Evolutionary conservation across 305 asterid genomes (phyloP), one percentile per base, ranked within the genome.

Genomic region (Striga hermonthica): DNA sequence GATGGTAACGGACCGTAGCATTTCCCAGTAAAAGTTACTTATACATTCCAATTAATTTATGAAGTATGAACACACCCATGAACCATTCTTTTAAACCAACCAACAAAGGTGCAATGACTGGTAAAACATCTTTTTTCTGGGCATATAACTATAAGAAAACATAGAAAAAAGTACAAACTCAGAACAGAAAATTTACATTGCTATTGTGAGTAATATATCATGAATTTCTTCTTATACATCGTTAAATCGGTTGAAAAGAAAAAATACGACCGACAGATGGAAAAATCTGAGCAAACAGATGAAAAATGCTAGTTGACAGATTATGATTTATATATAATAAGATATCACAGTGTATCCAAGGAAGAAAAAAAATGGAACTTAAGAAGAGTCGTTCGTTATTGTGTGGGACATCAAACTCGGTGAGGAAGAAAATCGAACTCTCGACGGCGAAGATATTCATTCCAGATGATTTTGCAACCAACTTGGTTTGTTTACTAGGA

Each of bases 261-360:
- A 13, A 47, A 3, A n/a, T 4, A 12, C 13, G 22, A 47, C 13
- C 14, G 55, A 7, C 28, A 22, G 15, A 49, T 12, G 55, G 13
- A 49, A 22, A 6, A 49, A 49, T 49, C 28, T 49, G 14, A 13
- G 4, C 1, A 12, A 6, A 49, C 9, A 49, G 6, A 49, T 13
- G 9, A 49, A 9, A 40, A 62, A 65, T 53, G 28, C 44, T 58
- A 47, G n/a, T 36, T 16, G 52, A 73, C 54, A 67, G 57, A 71
- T 65, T 68, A 22, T 72, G 63, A 60, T 34, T 49, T 49, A 11
- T 22, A n/a, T n/a, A n/a, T n/a, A n/a, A n/a, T n/a, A n/a, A n/a
- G 14, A 43, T 36, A 60, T 61, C 15, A 16, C 57, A 67, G 57
- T 41, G 58, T 37, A 39, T 45, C 47, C 37, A 2, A 38, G 3